These are phyloP conservation scores for Ophiocordyceps camponoti-floridani DNA, from an alignment of 2,329 filamentous ascomycete genomes.

Conservation along the genomic window DNA sequence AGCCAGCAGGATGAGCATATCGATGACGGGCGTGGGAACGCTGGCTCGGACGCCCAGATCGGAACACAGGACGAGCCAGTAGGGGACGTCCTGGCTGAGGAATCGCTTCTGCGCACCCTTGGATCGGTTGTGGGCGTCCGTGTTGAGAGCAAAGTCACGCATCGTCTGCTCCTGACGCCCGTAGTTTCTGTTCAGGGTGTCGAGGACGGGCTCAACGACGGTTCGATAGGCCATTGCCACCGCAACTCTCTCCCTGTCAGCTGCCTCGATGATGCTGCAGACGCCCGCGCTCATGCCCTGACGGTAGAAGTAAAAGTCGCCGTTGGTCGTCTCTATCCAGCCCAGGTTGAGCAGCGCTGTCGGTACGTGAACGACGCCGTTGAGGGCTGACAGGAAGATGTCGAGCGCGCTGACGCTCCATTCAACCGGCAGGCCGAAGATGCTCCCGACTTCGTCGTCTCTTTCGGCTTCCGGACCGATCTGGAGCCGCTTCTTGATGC, in stretches of 20 bases:
- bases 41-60: background rate
- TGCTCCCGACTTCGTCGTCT: background rate
- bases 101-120: slow-evolving; percentile 2
- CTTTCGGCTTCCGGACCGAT: background rate
- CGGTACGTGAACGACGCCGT: slow-evolving; percentile 4
- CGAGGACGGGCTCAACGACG: background rate
- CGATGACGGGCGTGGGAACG: slow-evolving; percentile 1
- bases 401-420: slow-evolving; percentile 3
- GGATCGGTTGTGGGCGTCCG: slow-evolving; percentile 2
- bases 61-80: slow-evolving; percentile 1
- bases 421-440: slow-evolving; percentile 3
- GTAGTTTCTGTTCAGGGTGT: background rate
- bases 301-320: slow-evolving; percentile 5
- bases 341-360: slow-evolving; percentile 4
- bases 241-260: background rate
- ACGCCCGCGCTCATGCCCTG: slow-evolving; percentile 4
- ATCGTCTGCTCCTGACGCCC: slow-evolving; percentile 1
- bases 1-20: slow-evolving; percentile 3
- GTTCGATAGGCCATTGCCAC: background rate
- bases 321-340: slow-evolving; percentile 4
- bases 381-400: slow-evolving; percentile 3
- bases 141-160: slow-evolving; percentile 2
- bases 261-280: slow-evolving; percentile 3
- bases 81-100: slow-evolving; percentile 1
- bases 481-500: slow-evolving; percentile 2